phyloP scores from a whole-genome alignment of 1,284 basidiomycete species.

The Mycena sp. region DNA sequence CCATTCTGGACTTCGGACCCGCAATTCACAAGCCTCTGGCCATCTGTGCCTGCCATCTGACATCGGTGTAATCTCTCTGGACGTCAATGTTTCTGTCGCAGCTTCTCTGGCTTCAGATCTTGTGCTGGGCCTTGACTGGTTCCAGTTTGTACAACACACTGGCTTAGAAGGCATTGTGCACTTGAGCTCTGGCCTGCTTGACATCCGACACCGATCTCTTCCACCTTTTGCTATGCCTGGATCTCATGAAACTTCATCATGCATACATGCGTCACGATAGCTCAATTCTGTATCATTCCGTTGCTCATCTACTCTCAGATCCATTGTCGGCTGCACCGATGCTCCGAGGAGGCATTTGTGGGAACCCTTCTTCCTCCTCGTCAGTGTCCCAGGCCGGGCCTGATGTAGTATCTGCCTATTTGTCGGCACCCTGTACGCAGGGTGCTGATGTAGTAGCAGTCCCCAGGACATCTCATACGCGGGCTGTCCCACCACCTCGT shows the following conservation, averaged over 20 bases:
- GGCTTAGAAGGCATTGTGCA: neutral
- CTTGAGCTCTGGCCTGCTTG: neutral
- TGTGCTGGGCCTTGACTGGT: neutral
- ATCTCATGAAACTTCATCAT: neutral
- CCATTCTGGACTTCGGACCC: neutral
- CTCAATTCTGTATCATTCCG: neutral
- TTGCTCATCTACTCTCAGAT: neutral
- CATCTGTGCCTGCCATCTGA: neutral
- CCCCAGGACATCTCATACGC: neutral
- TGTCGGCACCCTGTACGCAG: neutral
- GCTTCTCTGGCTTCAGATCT: conserved; percentile 3
- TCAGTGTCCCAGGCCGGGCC: too few species aligned
- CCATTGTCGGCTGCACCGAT: neutral
- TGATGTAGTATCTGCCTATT: neutral
- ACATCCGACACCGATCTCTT: neutral
- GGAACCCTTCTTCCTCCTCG: neutral
- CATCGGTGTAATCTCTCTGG: neutral
- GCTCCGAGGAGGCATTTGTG: neutral
- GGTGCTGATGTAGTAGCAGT: neutral
- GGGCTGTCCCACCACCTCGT: neutral
- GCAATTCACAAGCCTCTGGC: neutral
- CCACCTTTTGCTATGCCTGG: neutral
- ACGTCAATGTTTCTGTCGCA: neutral
- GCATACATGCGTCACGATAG: neutral
- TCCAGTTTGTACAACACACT: neutral